Evolutionary conservation across 2,329 filamentous ascomycete genomes (phyloP).

Genomic region (Periconia digitata): DNA sequence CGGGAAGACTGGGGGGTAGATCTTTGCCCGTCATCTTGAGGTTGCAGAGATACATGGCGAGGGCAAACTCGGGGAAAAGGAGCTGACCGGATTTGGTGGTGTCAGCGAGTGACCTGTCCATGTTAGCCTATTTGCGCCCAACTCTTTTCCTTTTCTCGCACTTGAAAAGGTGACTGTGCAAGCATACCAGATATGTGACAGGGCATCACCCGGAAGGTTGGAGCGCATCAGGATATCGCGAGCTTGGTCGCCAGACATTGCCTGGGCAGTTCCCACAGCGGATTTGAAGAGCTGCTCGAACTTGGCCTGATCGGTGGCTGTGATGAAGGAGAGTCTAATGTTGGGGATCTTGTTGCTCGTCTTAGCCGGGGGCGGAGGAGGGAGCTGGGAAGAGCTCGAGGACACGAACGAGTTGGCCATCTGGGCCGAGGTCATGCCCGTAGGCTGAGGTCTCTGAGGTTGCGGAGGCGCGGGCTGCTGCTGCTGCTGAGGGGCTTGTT

Average conservation of each 20-base stretch:
- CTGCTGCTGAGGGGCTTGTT: slow-evolving; percentile 58
- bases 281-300: slow-evolving; percentile 98
- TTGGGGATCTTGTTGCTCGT: slow-evolving; percentile 80
- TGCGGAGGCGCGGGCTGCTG: slow-evolving; percentile 55
- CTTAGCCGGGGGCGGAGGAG: slow-evolving; percentile 66
- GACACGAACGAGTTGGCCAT: slow-evolving; percentile 65
- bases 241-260: slow-evolving; percentile 89
- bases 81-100: slow-evolving; percentile 95
- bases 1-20: slow-evolving; percentile 73
- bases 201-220: slow-evolving; percentile 79
- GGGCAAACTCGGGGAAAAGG: slow-evolving; percentile 94
- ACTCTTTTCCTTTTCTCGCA: slow-evolving; percentile 10
- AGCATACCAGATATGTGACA: slow-evolving; percentile 88
- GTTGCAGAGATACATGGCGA: slow-evolving; percentile 99
- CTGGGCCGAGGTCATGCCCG: slow-evolving; percentile 63
- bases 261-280: slow-evolving; percentile 79
- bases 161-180: too few relatives aligned
- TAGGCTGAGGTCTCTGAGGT: slow-evolving; percentile 55
- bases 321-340: slow-evolving; percentile 93
- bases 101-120: slow-evolving; percentile 78
- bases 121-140: slow-evolving; percentile 16
- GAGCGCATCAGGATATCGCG: slow-evolving; percentile 86
- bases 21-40: slow-evolving; percentile 84
- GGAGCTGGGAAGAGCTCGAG: slow-evolving; percentile 42
- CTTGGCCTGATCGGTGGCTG: slow-evolving; percentile 89